phyloP scores from a whole-genome alignment of 2,329 filamentous ascomycete species.

The Periconia digitata region DNA sequence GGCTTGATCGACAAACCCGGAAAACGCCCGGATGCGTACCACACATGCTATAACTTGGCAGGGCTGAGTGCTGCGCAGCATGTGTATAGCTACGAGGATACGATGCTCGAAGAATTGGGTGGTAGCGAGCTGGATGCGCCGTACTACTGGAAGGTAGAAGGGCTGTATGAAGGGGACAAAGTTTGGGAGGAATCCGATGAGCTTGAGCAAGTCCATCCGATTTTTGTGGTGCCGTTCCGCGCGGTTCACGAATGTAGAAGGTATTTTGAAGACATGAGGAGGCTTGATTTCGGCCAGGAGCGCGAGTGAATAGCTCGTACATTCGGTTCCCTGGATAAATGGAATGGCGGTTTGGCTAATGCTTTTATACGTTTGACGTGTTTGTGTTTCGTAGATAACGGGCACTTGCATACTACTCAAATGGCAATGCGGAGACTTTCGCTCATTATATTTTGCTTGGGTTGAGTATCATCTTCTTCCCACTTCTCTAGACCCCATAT shows the following conservation, averaged over 20 bases:
- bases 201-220: conserved; percentile 73
- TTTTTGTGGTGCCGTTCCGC: conserved; percentile 79
- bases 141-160: conserved; percentile 50
- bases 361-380: too few relatives aligned
- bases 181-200: conserved; percentile 72
- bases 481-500: too few relatives aligned
- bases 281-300: conserved; percentile 45
- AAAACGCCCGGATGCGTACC: conserved; percentile 85
- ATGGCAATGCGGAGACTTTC: too few relatives aligned
- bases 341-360: not conserved
- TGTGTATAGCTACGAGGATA: conserved; percentile 51
- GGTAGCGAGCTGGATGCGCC: conserved; percentile 38
- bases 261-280: conserved; percentile 64
- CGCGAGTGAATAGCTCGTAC: too few relatives aligned
- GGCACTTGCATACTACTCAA: too few relatives aligned
- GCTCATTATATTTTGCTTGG: too few relatives aligned
- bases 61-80: conserved; percentile 84
- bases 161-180: conserved; percentile 52
- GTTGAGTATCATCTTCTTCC: too few relatives aligned
- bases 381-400: too few relatives aligned
- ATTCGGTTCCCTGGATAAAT: too few relatives aligned
- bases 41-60: conserved; percentile 87
- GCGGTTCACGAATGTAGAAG: conserved; percentile 64
- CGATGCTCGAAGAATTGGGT: conserved; percentile 32
- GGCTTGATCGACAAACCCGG: conserved; percentile 92